Base-by-base conservation (phyloP, 352 stramenopile species). In the Globisporangium heterothallicum region DNA sequence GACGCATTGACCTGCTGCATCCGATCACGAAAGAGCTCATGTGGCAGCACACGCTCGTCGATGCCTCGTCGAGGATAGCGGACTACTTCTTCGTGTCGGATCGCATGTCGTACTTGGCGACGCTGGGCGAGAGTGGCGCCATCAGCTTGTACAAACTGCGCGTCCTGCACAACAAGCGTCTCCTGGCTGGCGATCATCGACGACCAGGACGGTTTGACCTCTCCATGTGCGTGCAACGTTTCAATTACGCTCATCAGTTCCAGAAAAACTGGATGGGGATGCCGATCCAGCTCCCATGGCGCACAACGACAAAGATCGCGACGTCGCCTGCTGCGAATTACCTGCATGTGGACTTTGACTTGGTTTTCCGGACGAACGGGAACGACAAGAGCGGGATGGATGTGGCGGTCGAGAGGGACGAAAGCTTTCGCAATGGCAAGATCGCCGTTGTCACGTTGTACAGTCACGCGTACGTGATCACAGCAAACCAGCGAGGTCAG, bases 31-130 rank as follows among this genome's bases (percentile, higher is more conserved):
- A 53, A 30, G n/a, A 59, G 38, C n/a, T 54, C 45, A 19, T 59
- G 27, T 59, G 53, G 53, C 53, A 59, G 38, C 45, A 59, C 44
- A 12, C 21, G 26, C 34, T 58, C 3, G 27, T 56, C n/a, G 3
- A 27, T 19, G 10, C n/a, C 16, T 14, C 25, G 26, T 42, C 25
- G 6, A 24, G 18, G 32, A 46, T 62, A 22, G 18, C 40, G 9
- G 48, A 62, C 42, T 62, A 45, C 48, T 50, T 52, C 47, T 62
- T 56, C n/a, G 34, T 22, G 24, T 62, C 55, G 25, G 55, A 62
- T 18, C 55, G 49, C 4, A 57, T 44, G 25, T 52, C 47, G 42
- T 48, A 48, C 19, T 29, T 62, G 22, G 55, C 40, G 9, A 51
- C 42, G 13, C 21, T 62, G 30, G 30, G 34, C 5, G 42, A 21